phyloP scores from a whole-genome alignment of 2,329 filamentous ascomycete genomes.

The Aureobasidium subglaciale region DNA sequence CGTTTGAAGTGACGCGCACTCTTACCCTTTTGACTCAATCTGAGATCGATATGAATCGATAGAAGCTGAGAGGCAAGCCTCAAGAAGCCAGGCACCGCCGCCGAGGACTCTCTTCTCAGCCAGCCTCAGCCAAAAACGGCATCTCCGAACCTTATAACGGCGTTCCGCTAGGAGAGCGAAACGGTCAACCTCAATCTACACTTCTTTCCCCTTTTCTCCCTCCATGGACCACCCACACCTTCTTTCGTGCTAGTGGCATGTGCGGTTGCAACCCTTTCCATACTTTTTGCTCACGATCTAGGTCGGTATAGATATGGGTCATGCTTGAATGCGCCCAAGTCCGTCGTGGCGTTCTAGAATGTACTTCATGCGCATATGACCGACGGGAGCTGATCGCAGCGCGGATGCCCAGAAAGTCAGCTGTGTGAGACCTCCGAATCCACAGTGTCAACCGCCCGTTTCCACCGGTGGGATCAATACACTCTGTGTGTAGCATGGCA shows the following conservation, averaged over 20 bases:
- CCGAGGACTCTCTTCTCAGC: neutral
- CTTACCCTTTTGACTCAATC: neutral
- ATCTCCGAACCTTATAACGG: slow-evolving; percentile 9
- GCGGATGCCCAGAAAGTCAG: too few species aligned
- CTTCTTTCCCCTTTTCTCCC: neutral
- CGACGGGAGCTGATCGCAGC: neutral
- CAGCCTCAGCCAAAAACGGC: slow-evolving; percentile 10
- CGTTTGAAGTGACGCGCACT: neutral
- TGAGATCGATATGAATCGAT: neutral
- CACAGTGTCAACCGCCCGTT: slow-evolving; percentile 5
- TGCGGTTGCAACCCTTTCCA: neutral
- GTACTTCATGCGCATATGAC: neutral
- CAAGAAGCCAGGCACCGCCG: too few species aligned
- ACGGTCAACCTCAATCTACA: slow-evolving; percentile 2
- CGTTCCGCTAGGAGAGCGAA: neutral
- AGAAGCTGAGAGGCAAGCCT: neutral
- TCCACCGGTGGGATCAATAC: slow-evolving; percentile 12
- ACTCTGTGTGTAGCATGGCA: neutral
- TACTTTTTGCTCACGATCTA: too few species aligned
- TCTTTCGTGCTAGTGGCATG: neutral
- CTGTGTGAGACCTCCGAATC: neutral
- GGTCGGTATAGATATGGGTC: neutral
- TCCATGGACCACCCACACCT: neutral
- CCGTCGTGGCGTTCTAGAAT: neutral
- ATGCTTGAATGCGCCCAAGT: neutral